Conservation (phyloP, 768 basidiomycete genomes). For the Lyophyllum atratum region DNA sequence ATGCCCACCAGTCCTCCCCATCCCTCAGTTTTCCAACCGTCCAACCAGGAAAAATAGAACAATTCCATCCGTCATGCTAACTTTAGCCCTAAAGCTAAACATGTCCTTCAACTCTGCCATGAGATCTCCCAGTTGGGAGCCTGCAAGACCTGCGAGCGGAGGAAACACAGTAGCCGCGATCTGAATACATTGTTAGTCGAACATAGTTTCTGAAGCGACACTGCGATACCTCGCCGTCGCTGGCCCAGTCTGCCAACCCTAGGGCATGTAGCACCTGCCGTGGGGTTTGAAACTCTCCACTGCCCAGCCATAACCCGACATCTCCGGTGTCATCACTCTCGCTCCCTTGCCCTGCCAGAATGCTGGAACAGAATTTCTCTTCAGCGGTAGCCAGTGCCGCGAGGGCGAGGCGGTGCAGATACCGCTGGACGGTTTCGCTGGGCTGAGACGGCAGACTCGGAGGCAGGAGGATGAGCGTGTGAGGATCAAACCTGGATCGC, state of each 20-base stretch:
- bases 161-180: neutral
- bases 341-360: slow-evolving; percentile 53
- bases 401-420: slow-evolving; percentile 36
- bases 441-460: slow-evolving; percentile 2
- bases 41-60: slow-evolving; percentile 43
- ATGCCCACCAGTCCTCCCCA: slow-evolving; percentile 40
- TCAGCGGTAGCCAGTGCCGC: slow-evolving; percentile 41
- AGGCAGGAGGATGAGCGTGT: slow-evolving; percentile 22
- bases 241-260: slow-evolving; percentile 27
- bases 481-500: slow-evolving; percentile 13
- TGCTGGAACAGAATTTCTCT: slow-evolving; percentile 46
- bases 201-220: neutral
- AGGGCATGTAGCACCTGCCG: slow-evolving; percentile 33
- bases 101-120: slow-evolving; percentile 17
- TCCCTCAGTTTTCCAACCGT: slow-evolving; percentile 20
- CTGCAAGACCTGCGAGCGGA: neutral
- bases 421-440: slow-evolving; percentile 7
- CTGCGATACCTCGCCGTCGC: slow-evolving; percentile 7
- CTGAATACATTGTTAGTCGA: neutral
- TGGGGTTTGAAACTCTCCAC: slow-evolving; percentile 31
- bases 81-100: slow-evolving; percentile 28
- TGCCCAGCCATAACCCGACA: slow-evolving; percentile 53
- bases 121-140: slow-evolving; percentile 6
- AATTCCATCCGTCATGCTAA: slow-evolving; percentile 18
- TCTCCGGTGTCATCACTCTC: slow-evolving; percentile 62